Conservation (phyloP, 371 early-diverging fungal species). For the Syncephalastrum racemosum region DNA sequence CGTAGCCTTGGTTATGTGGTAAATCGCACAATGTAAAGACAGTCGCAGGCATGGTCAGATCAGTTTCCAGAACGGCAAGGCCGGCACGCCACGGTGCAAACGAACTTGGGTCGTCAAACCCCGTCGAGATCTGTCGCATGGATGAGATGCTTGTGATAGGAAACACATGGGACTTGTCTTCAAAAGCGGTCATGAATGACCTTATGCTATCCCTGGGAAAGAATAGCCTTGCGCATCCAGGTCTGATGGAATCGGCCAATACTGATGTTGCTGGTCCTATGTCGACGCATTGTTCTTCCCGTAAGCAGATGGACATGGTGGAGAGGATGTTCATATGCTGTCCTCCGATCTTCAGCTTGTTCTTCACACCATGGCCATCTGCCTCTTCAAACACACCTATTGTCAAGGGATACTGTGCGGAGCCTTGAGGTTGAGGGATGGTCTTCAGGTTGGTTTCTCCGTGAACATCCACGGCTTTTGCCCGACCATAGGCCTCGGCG, state of each 20-base stretch:
- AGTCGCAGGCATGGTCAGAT: neutral
- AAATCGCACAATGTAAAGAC: slow-evolving; percentile 8
- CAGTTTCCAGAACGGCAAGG: slow-evolving; percentile 2
- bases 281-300: neutral
- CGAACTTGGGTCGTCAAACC: too few relatives aligned
- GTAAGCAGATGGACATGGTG: neutral
- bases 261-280: slow-evolving; percentile 7
- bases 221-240: too few relatives aligned
- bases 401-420: neutral
- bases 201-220: too few relatives aligned
- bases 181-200: too few relatives aligned
- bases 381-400: slow-evolving; percentile 11
- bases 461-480: slow-evolving; percentile 4
- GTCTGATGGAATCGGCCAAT: too few relatives aligned
- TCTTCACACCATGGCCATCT: slow-evolving; percentile 1
- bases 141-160: too few relatives aligned
- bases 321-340: slow-evolving; percentile 8
- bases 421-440: slow-evolving; percentile 35
- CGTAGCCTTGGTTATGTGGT: slow-evolving; percentile 8
- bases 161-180: too few relatives aligned
- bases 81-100: too few relatives aligned
- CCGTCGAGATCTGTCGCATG: too few relatives aligned
- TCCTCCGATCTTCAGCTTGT: slow-evolving; percentile 7
- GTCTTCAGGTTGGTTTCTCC: slow-evolving; percentile 4
- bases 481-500: slow-evolving; percentile 2